Base-by-base conservation (phyloP, 2,329 filamentous ascomycete species). In the Colletotrichum eleusines region DNA sequence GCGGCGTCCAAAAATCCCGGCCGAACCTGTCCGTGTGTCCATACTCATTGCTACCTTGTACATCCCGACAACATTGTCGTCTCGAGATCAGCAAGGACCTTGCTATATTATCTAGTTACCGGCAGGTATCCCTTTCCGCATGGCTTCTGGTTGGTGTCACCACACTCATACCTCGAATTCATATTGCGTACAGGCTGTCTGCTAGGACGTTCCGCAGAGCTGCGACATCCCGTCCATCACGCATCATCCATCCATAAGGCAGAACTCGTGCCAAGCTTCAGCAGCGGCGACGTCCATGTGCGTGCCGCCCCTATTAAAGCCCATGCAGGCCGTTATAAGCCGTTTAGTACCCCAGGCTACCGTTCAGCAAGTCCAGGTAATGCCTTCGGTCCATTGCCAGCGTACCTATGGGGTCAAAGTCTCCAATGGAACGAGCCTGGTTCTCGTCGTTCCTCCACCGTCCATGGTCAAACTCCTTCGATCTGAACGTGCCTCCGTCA, bases 381-480 rank as follows among this genome's bases (percentile, higher is more conserved):
- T 83, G 33, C 79, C 79, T 33, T 81, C 81, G 3, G 75, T 77
- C 61, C 77, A 81, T 14, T 79, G 81, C 11, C 81, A 84, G 67
- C 80, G 81, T 64, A 77, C 81, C 61, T 87, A 84, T 76, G 78
- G 80, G 72, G 78, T 86, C 63, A 78, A 77, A 42, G 76, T 84
- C 53, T 82, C 81, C n/a, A 80, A 85, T 63, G 81, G 80, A 9
- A 79, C 80, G 20, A 77, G 74, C 12, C 74, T 87, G 31, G 71
- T 83, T 35, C 78, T 88, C 50, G 80, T 82, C 44, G 74, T 86
- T 5, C 77, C 84, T n/a, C 84, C 84, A 8, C 77, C 80, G 44
- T 73, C 80, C n/a, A 79, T 81, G 69, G 76, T 82, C 60, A 81
- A 82, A 64, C 77, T 86, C 35, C 78, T 88, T 40, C 82, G 86